phyloP scores from a whole-genome alignment of 2,329 filamentous ascomycete genomes.

The Sporothrix phasma region DNA sequence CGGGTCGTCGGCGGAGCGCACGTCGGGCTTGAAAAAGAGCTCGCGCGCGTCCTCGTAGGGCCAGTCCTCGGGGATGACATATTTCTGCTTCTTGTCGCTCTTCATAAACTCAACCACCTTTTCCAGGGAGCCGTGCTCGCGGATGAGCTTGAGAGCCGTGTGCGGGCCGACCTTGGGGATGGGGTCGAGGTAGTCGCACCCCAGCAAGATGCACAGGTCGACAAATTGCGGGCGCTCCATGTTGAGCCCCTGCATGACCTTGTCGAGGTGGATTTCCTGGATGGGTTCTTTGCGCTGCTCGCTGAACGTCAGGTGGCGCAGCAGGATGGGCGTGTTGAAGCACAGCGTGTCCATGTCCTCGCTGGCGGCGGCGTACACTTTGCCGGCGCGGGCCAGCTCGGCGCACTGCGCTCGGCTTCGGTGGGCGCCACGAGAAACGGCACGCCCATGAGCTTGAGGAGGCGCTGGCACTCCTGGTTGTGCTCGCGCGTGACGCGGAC shows the following conservation, averaged over 20 bases:
- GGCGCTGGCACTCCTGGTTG: constrained; percentile 83
- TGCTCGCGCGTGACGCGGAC: constrained; percentile 94
- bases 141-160: constrained; percentile 87
- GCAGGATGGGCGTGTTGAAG: constrained; percentile 81
- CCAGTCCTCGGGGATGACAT: constrained; percentile 88
- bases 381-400: constrained; percentile 75
- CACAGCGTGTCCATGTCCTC: constrained; percentile 99
- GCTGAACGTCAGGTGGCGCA: constrained; percentile 90
- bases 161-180: constrained; percentile 89
- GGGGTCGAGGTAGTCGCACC: constrained; percentile 95
- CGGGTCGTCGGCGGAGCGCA: constrained; percentile 69
- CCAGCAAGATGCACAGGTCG: constrained; percentile 92
- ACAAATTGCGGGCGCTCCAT: constrained; percentile 90
- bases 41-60: constrained; percentile 85
- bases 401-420: constrained; percentile 97
- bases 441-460: constrained; percentile 91
- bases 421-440: constrained; percentile 93
- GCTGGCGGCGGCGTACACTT: constrained; percentile 92
- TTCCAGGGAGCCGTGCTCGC: constrained; percentile 81
- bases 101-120: constrained; percentile 74
- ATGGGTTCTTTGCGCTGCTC: constrained; percentile 97
- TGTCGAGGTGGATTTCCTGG: constrained; percentile 83
- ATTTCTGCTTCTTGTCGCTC: constrained; percentile 68
- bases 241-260: constrained; percentile 71
- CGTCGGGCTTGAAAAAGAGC: constrained; percentile 86